Conservation (phyloP, 2,329 filamentous ascomycete species). For the Zasmidium citrigriseum region DNA sequence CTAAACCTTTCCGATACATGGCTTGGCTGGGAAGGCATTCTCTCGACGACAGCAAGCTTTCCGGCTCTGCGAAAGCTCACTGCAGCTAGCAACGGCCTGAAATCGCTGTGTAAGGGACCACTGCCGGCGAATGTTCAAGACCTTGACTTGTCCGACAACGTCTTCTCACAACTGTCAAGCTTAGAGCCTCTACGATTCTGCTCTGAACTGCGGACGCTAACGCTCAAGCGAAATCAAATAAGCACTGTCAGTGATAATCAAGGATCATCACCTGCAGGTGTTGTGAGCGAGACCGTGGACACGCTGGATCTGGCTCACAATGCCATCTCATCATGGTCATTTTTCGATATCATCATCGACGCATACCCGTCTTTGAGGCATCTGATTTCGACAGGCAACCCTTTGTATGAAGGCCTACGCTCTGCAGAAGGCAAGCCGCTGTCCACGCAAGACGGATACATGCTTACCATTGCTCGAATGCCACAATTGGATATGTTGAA, state of each 20-base stretch:
- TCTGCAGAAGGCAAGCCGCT: constrained; percentile 43
- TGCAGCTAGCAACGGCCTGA: constrained; percentile 40
- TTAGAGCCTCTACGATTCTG: constrained; percentile 63
- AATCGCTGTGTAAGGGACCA: constrained; percentile 32
- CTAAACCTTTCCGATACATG: constrained; percentile 54
- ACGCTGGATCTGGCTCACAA: constrained; percentile 51
- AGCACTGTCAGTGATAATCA: constrained; percentile 36
- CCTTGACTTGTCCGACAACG: constrained; percentile 72
- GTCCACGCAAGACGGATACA: constrained; percentile 78
- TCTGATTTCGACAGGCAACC: constrained; percentile 83
- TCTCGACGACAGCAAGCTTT: constrained; percentile 52
- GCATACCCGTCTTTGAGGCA: constrained; percentile 73
- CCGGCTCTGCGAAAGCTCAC: constrained; percentile 56
- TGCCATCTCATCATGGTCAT: constrained; percentile 61
- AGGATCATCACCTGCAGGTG: constrained; percentile 2
- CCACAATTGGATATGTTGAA: constrained; percentile 69
- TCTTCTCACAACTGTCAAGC: constrained; percentile 61
- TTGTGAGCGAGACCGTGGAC: constrained; percentile 36
- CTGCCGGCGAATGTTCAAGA: constrained; percentile 59
- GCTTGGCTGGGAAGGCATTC: constrained; percentile 41
- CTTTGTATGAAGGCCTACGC: constrained; percentile 67
- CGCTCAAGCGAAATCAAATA: constrained; percentile 77
- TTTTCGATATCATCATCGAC: constrained; percentile 67
- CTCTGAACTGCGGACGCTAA: constrained; percentile 50
- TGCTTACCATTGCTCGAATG: constrained; percentile 80